Evolutionary conservation across 345 rosid species (phyloP).

Genomic region (Iberis pinnata): DNA sequence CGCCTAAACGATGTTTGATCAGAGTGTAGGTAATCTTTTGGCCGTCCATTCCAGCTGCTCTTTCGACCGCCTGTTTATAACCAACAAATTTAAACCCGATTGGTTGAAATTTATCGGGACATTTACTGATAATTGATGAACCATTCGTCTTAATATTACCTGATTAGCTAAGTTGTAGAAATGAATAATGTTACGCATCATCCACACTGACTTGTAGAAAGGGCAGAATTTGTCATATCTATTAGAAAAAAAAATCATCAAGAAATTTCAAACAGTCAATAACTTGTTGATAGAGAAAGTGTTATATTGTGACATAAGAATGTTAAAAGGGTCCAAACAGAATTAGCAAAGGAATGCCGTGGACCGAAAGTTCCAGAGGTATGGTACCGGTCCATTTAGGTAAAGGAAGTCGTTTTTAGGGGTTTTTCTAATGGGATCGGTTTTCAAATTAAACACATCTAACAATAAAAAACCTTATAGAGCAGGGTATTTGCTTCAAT

Average conservation of each 20-base stretch:
- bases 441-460: too few relatives aligned
- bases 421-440: too few relatives aligned
- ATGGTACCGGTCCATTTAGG: too few relatives aligned
- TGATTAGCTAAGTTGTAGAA: conserved; percentile 93
- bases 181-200: conserved; percentile 99
- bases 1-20: conserved; percentile 95
- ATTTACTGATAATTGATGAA: not conserved
- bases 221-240: conserved; percentile 98
- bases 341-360: too few relatives aligned
- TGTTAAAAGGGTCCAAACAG: too few relatives aligned
- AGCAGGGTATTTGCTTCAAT: too few relatives aligned
- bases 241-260: conserved; percentile 18
- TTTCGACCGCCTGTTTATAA: conserved; percentile 77
- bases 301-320: too few relatives aligned
- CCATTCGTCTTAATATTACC: conserved; percentile 39
- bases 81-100: not conserved
- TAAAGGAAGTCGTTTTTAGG: too few relatives aligned
- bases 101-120: not conserved
- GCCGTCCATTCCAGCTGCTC: conserved; percentile 97
- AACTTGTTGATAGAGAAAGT: not conserved
- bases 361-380: too few relatives aligned
- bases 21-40: conserved; percentile 90
- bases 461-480: too few relatives aligned
- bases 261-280: too few relatives aligned
- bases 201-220: conserved; percentile 98